Conservation (phyloP, 2,329 filamentous ascomycete species). For the Xylaria sp. region DNA sequence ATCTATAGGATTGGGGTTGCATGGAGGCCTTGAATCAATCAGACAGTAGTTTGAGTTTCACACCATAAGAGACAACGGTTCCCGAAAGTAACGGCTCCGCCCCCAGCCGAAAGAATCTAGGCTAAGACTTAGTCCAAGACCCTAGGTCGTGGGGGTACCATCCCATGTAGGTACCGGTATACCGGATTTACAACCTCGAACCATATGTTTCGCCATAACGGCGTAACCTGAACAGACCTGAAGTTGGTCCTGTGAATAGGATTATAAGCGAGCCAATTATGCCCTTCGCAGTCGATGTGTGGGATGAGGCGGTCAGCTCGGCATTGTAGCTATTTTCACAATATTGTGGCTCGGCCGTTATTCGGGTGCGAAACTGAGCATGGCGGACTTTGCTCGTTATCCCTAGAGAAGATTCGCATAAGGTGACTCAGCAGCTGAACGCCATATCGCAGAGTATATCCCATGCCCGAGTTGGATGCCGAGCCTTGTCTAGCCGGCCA, state of each 20-base stretch:
- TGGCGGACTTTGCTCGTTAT: conserved; percentile 8
- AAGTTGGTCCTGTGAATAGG: conserved; percentile 1
- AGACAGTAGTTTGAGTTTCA: conserved; percentile 7
- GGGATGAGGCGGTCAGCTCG: conserved; percentile 20
- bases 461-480: conserved; percentile 11
- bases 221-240: neutral
- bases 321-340: conserved; percentile 5
- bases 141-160: conserved; percentile 26
- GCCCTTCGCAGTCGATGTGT: neutral
- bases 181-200: conserved; percentile 32
- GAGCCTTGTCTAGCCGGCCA: conserved; percentile 15
- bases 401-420: neutral
- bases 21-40: conserved; percentile 11
- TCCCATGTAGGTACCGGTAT: conserved; percentile 28
- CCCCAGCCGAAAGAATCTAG: conserved; percentile 13
- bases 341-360: conserved; percentile 20
- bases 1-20: conserved; percentile 20
- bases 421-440: conserved; percentile 26
- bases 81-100: conserved; percentile 12
- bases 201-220: conserved; percentile 18
- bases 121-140: conserved; percentile 19
- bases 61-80: neutral
- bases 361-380: conserved; percentile 28
- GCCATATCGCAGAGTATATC: conserved; percentile 31
- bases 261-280: conserved; percentile 20